Conservation (phyloP, 495 filamentous ascomycete genomes). For the Aspergillus incahuasiensis region DNA sequence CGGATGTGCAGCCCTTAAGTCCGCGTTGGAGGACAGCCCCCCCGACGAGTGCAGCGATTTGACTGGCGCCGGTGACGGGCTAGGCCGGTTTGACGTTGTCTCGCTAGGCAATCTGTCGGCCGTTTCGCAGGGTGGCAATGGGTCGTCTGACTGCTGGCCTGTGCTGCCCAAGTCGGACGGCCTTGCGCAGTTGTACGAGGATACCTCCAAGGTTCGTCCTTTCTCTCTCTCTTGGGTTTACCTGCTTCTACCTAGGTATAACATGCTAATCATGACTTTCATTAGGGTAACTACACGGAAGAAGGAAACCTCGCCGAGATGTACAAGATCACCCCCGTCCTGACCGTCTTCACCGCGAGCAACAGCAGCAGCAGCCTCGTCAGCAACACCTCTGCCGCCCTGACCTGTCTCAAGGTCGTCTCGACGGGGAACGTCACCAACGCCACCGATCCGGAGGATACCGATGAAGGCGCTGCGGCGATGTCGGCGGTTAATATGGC, state of each 20-base stretch:
- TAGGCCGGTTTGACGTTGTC: slow-evolving; percentile 12
- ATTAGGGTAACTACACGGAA: slow-evolving; percentile 9
- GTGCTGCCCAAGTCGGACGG: slow-evolving; percentile 12
- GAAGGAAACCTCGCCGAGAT: neutral
- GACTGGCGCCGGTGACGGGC: neutral
- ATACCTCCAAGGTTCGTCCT: slow-evolving; percentile 2
- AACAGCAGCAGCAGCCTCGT: slow-evolving; percentile 1
- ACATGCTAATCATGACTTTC: no score
- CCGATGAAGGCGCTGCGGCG: neutral
- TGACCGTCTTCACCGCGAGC: slow-evolving; percentile 9
- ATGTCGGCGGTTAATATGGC: neutral
- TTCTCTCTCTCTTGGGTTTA: neutral
- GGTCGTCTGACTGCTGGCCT: slow-evolving; percentile 15
- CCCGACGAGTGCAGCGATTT: slow-evolving; percentile 8
- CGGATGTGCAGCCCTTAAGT: slow-evolving; percentile 2
- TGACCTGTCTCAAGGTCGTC: slow-evolving; percentile 17
- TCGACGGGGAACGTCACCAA: neutral
- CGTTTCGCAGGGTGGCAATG: slow-evolving; percentile 2
- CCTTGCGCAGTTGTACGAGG: slow-evolving; percentile 1
- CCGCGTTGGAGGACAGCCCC: neutral
- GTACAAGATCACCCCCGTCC: slow-evolving; percentile 16
- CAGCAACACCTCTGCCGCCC: slow-evolving; percentile 3
- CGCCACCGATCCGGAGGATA: neutral
- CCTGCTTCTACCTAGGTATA: no score
- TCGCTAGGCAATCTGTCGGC: slow-evolving; percentile 1